Conservation (phyloP, 129 eudicot species). For the Pseudognaphalium luteoalbum region DNA sequence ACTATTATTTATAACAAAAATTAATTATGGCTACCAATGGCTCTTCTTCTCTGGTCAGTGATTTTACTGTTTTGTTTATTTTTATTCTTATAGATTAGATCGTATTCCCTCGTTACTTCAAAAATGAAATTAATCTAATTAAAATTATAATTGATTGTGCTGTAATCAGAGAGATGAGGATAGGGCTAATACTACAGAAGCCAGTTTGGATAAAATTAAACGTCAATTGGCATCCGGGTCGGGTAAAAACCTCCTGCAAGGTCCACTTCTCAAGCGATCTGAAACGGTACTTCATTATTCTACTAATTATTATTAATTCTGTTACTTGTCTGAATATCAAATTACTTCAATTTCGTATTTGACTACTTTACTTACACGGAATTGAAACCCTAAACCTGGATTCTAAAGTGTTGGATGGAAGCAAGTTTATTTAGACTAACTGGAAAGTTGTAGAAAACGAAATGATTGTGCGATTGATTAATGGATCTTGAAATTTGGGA, state of each 20-base stretch:
- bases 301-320: not conserved
- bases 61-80: not conserved
- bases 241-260: constrained; percentile 80
- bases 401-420: constrained; percentile 1
- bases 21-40: constrained; percentile 61
- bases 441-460: not conserved
- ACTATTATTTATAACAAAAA: too few species aligned
- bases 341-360: not conserved
- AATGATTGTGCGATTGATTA: not conserved
- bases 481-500: constrained; percentile 11
- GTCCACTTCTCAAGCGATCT: constrained; percentile 96
- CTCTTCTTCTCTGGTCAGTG: constrained; percentile 51
- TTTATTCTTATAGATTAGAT: not conserved
- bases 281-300: constrained; percentile 67
- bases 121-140: not conserved
- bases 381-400: constrained; percentile 21
- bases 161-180: constrained; percentile 34
- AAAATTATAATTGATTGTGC: not conserved
- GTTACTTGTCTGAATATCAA: not conserved
- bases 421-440: not conserved
- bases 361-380: not conserved
- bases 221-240: constrained; percentile 83
- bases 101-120: constrained; percentile 4
- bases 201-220: constrained; percentile 84
- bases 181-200: constrained; percentile 58